Evolutionary conservation across 192 early-diverging fungal genomes (phyloP), one percentile per base, ranked within the genome.

Genomic region (Linderina pennispora): DNA sequence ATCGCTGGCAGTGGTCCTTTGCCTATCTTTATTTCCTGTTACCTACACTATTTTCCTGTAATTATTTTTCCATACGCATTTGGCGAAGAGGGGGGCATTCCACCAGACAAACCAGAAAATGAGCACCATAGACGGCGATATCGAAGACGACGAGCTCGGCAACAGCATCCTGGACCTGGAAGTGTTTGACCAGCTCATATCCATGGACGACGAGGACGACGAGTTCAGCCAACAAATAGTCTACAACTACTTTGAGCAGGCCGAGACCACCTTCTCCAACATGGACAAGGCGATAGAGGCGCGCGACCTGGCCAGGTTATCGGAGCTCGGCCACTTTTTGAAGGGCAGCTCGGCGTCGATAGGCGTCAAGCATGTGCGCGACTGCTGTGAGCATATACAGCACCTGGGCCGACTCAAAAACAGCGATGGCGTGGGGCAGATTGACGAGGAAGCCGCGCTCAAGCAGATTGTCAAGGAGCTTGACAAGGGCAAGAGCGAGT

Each of bases 191-290:
- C 90, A 94, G 65, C 64, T 96, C 23, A 52, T 93, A 31, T 86
- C 89, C 19, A 91, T 95, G 90, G 92, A 95, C 60, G 89, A 92
- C 37, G 90, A 89, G 22, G 87, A 87, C 32, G 90, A n/a, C n/a
- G 50, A 50, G 50, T 62, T 96, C 54, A 88, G 83, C 40, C 77
- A 76, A 42, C 80, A 78, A 21, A 80, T 93, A 26, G 85, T 91
- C 3, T 50, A 60, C 35, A 79, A 90, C 56, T 92, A 89, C 54
- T 89, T 88, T 59, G 79, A 90, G 33, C 93, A 96, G 55, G 89
- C 91, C 3, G 79, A 80, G 36, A 50, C 62, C 10, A 91, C 89
- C 7, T 88, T 96, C 64, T 60, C 54, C 5, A 75, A 82, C 10
- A 89, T 96, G 80, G 79, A 89, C 42, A 44, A 40, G 16, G 80